Conservation (phyloP, 352 stramenopile genomes). For the Albugo laibachii region DNA sequence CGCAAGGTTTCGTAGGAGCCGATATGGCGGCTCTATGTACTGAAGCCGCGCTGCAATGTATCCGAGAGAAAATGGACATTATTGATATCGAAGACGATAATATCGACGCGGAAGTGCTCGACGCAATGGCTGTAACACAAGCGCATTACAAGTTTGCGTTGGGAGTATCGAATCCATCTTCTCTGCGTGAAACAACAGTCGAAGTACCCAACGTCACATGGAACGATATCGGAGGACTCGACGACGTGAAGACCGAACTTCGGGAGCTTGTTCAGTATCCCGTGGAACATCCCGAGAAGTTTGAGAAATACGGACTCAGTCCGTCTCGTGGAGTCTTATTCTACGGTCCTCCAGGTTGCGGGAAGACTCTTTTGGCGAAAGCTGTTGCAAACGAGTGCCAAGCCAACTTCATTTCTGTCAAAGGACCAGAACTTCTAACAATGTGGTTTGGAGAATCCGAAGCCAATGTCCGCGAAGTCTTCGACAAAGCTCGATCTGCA, state of each 20-base stretch:
- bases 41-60: constrained; percentile 96
- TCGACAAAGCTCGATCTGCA: constrained; percentile 95
- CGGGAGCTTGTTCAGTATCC: constrained; percentile 99
- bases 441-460: constrained; percentile 99
- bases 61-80: constrained; percentile 99
- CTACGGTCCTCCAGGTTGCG: constrained; percentile 97
- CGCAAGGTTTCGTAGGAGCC: constrained; percentile 97
- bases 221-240: constrained; percentile 98
- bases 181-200: constrained; percentile 96
- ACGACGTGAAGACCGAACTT: constrained; percentile 96
- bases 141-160: constrained; percentile 99
- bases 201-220: constrained; percentile 97
- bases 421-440: constrained; percentile 97
- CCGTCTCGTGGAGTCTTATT: constrained; percentile 97
- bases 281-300: constrained; percentile 99
- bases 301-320: constrained; percentile 92
- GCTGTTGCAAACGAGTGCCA: constrained; percentile 99
- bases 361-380: constrained; percentile 99
- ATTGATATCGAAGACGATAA: constrained; percentile 99
- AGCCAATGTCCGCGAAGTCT: constrained; percentile 97
- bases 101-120: constrained; percentile 98
- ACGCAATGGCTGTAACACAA: constrained; percentile 96
- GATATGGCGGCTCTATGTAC: constrained; percentile 99
- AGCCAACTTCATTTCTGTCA: constrained; percentile 99
- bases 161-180: constrained; percentile 94